Evolutionary conservation across 495 filamentous ascomycete genomes (phyloP).

Genomic region (Chaetomium tenue): DNA sequence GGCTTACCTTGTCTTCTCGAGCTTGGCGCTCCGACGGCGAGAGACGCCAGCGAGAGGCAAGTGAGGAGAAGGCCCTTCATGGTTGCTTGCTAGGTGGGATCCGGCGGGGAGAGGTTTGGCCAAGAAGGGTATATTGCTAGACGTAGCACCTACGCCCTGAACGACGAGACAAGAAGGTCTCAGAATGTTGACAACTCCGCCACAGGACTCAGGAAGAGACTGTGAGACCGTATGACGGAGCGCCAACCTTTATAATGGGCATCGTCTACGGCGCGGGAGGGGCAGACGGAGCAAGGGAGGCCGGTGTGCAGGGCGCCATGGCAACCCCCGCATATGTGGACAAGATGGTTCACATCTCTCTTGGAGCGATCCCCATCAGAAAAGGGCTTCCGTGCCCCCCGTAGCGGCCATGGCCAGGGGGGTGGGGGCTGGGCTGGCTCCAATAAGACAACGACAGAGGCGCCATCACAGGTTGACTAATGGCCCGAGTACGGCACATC

Average conservation of each 20-base stretch:
- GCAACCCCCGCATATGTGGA: neutral
- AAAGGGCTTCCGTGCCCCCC: too few relatives aligned
- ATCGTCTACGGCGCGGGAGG: neutral
- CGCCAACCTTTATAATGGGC: conserved; percentile 3
- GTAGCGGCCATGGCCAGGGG: neutral
- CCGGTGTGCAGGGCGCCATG: neutral
- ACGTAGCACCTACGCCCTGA: neutral
- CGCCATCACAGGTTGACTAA: neutral
- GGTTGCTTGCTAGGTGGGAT: neutral
- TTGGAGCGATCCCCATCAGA: neutral
- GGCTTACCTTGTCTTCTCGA: conserved; percentile 19
- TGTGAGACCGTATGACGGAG: neutral
- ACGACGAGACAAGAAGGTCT: neutral
- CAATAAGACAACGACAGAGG: neutral
- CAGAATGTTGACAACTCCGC: conserved; percentile 1
- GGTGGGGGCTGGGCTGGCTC: neutral
- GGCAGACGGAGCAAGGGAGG: neutral
- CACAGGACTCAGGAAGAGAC: neutral
- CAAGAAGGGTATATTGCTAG: neutral
- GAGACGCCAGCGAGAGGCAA: conserved; percentile 21
- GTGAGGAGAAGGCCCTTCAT: conserved; percentile 28
- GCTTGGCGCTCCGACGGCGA: conserved; percentile 23
- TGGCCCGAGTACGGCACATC: neutral
- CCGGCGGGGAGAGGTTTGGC: neutral
- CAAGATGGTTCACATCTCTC: neutral